phyloP scores from a whole-genome alignment of 2,329 filamentous ascomycete species.

The Beauveria caledonica region DNA sequence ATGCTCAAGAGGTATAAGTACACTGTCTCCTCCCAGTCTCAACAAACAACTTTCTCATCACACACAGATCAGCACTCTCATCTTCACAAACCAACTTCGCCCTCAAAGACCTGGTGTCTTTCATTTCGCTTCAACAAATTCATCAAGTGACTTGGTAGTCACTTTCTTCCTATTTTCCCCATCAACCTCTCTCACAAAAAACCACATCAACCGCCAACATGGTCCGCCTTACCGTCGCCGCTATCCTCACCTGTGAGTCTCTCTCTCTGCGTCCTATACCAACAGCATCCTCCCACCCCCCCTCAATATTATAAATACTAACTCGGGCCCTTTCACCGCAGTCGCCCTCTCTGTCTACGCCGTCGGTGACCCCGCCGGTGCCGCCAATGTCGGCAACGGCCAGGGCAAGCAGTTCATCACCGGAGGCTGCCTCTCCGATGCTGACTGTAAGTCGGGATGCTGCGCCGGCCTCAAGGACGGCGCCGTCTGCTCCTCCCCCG shows the following conservation, averaged over 20 bases:
- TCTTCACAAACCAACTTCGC: background rate
- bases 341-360: conserved; percentile 13
- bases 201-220: conserved; percentile 23
- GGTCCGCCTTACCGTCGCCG: conserved; percentile 19
- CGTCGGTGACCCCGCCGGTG: conserved; percentile 16
- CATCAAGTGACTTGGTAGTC: conserved; percentile 5
- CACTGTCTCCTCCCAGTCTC: background rate
- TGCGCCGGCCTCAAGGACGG: conserved; percentile 19
- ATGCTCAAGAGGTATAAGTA: background rate
- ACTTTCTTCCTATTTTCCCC: background rate
- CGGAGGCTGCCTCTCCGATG: conserved; percentile 18
- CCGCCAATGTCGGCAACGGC: conserved; percentile 19
- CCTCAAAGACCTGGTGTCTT: conserved; percentile 5
- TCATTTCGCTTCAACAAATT: background rate
- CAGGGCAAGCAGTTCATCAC: conserved; percentile 22
- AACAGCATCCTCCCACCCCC: too few relatives aligned
- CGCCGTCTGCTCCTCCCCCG: conserved; percentile 22
- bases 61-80: too few relatives aligned
- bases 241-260: conserved; percentile 19
- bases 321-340: background rate
- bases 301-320: background rate
- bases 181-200: background rate
- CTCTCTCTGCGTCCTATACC: too few relatives aligned
- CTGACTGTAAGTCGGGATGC: conserved; percentile 23
- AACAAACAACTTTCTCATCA: too few relatives aligned